Percentiles rank a stretch among this genome's conserved stretches.
These are phyloP conservation scores for Wickerhamomyces strasburgensis DNA, from an alignment of 805 yeast genomes.

Conservation along the genomic window DNA sequence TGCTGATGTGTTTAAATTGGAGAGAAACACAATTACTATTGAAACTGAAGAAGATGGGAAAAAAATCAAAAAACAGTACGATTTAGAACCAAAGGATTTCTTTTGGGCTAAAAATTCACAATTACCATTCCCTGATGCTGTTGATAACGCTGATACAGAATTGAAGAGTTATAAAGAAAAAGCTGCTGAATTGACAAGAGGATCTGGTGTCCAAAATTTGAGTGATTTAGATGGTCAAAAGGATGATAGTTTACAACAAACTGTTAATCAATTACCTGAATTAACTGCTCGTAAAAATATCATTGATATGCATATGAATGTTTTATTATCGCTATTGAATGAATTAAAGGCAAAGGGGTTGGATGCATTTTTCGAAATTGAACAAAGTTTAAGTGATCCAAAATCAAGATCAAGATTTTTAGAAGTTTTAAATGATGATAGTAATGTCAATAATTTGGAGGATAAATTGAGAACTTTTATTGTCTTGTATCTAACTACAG, in stretches of 20 bases:
- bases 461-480: conserved; percentile 89
- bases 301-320: conserved; percentile 96
- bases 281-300: conserved; percentile 81
- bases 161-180: conserved; percentile 77
- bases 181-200: conserved; percentile 78
- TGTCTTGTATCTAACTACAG: conserved; percentile 59
- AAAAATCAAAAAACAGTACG: conserved; percentile 56
- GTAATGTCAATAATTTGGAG: conserved; percentile 54
- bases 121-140: conserved; percentile 97
- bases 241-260: conserved; percentile 64
- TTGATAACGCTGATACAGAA: conserved; percentile 88
- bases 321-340: conserved; percentile 75
- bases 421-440: conserved; percentile 46
- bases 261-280: conserved; percentile 89
- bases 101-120: conserved; percentile 85
- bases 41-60: conserved; percentile 34
- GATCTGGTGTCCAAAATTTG: conserved; percentile 63
- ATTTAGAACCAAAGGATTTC: conserved; percentile 88
- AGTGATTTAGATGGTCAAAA: conserved; percentile 63
- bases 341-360: conserved; percentile 82
- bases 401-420: conserved; percentile 52
- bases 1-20: conserved; percentile 80
- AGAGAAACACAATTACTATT: conserved; percentile 76
- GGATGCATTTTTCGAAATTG: conserved; percentile 91
- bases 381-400: conserved; percentile 66